Percentiles rank a stretch among this genome's conserved stretches.
Evolutionary conservation across 2,329 filamentous ascomycete genomes (phyloP).

Genomic region (Nectriaceae sp.): DNA sequence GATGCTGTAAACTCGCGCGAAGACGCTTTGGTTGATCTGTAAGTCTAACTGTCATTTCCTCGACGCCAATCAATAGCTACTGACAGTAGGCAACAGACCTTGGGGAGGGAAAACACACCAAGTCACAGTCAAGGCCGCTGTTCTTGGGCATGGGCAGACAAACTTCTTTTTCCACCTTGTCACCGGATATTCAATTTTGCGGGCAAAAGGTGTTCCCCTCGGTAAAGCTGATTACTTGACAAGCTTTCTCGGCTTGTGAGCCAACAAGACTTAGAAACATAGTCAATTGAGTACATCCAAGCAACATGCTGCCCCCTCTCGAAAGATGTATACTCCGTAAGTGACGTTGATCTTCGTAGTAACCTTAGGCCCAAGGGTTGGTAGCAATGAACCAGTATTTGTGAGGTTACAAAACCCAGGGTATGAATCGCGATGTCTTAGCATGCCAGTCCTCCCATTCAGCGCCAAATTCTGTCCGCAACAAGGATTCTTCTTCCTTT

Average conservation of each 20-base stretch:
- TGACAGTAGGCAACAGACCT: conserved; percentile 6
- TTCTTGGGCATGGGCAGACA: conserved; percentile 13
- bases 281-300: too few relatives aligned
- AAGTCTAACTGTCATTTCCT: not conserved
- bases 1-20: conserved; percentile 15
- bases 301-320: too few relatives aligned
- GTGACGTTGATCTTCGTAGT: too few relatives aligned
- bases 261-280: too few relatives aligned
- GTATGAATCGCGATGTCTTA: conserved; percentile 50
- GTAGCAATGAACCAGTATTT: too few relatives aligned
- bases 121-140: conserved; percentile 12
- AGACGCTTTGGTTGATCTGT: conserved; percentile 13
- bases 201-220: conserved; percentile 19
- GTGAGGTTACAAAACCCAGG: conserved; percentile 43
- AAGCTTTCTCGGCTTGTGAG: conserved; percentile 13
- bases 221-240: conserved; percentile 18
- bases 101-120: conserved; percentile 13
- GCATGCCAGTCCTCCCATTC: conserved; percentile 52
- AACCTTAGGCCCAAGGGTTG: too few relatives aligned
- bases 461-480: conserved; percentile 45
- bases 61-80: not conserved
- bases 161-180: conserved; percentile 22
- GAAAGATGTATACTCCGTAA: too few relatives aligned
- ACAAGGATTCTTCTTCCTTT: conserved; percentile 52
- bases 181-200: conserved; percentile 19